Base-by-base conservation (phyloP, 169 alveolate genomes). In the Blepharisma undulans region DNA sequence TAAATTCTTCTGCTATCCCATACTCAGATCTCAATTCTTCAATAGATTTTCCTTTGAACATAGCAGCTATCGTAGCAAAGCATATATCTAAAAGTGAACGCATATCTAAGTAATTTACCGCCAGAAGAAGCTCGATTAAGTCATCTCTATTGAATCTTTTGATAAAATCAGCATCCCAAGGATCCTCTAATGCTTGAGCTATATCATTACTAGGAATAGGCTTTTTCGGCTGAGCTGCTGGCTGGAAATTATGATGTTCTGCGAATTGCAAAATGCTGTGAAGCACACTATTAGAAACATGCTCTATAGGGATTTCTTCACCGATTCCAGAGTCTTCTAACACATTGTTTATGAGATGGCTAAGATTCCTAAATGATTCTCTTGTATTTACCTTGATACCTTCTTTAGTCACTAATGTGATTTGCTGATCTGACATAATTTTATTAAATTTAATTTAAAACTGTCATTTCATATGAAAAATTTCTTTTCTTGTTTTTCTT, bases 101-200 rank as follows among this genome's bases (percentile, higher is more conserved):
- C 72, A 93, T 93, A 66, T 92, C 94, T 77, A 93, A 77, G 32
- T 92, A 92, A 84, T 88, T 90, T 1, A 93, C 91, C 22, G 93
- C 96, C 85, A 92, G 87, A 81, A 94, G 93, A 71, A 95, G 87
- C 34, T 93, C 96, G 87, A 94, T 93, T 27, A 94, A 81, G 2
- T 74, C 66, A 33, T 93, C 95, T 90, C 76, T 29, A 59, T 59
- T 19, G 30, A 88, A 34, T 76, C 30, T 30, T 18, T 33, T 88
- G 22, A 88, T 76, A 48, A 74, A 88, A 10, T 88, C 76, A 33
- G 87, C 92, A 16, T 88, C 85, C 85, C 85, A 88, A 48, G 74
- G 79, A 34, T 88, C 92, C 7, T 76, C 79, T 18, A 88, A 66
- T 4, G 33, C 33, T 29, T 76, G 77, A 5, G 32, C 87, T 2